Percentiles rank a stretch among this genome's conserved stretches.
phyloP scores from a whole-genome alignment of 768 basidiomycete genomes.

The Rubroboletus pulcherrimus region DNA sequence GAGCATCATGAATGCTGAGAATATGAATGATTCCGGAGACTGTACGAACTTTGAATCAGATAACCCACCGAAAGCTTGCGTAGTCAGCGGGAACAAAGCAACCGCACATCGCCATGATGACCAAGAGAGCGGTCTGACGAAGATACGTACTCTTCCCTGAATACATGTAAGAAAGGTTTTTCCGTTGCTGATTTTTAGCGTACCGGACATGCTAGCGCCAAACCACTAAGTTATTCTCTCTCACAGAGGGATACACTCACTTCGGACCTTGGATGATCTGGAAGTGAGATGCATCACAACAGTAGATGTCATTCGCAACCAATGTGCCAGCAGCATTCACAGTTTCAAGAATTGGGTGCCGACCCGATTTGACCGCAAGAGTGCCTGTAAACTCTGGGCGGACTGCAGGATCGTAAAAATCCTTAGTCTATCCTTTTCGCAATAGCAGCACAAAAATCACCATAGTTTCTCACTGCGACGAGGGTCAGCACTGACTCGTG shows the following conservation, averaged over 20 bases:
- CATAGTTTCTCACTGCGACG: slow-evolving; percentile 46
- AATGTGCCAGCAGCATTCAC: slow-evolving; percentile 63
- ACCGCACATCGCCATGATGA: slow-evolving; percentile 85
- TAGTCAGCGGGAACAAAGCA: slow-evolving; percentile 94
- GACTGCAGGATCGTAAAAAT: slow-evolving; percentile 39
- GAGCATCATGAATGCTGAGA: slow-evolving; percentile 70
- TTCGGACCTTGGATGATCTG: slow-evolving; percentile 92
- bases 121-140: slow-evolving; percentile 78
- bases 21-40: neutral
- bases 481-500: neutral
- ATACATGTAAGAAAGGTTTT: neutral
- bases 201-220: slow-evolving; percentile 56
- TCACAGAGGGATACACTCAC: slow-evolving; percentile 38
- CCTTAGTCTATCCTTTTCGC: neutral
- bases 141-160: slow-evolving; percentile 92
- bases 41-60: neutral
- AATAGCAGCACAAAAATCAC: slow-evolving; percentile 21
- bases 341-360: slow-evolving; percentile 84
- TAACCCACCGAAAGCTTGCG: slow-evolving; percentile 71
- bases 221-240: neutral
- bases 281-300: slow-evolving; percentile 78
- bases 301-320: slow-evolving; percentile 89
- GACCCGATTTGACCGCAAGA: slow-evolving; percentile 81
- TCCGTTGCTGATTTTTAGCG: neutral
- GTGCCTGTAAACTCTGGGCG: slow-evolving; percentile 92